Evolutionary conservation across 345 rosid genomes (phyloP).

Genomic region (Corymbia maculata): DNA sequence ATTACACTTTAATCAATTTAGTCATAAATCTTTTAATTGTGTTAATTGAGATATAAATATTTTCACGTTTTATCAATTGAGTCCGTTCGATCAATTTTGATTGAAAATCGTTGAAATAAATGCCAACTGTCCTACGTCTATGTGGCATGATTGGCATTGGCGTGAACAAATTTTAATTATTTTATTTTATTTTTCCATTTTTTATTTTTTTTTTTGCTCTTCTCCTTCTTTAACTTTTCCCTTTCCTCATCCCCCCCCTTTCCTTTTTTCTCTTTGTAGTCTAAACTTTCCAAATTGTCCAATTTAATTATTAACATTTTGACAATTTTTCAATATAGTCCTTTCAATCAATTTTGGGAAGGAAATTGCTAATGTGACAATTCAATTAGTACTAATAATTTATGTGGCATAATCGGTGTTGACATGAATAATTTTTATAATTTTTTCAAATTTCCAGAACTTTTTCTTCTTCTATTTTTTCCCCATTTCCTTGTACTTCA

Average conservation of each 20-base stretch:
- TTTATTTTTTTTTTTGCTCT: too few species aligned
- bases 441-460: neutral
- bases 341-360: neutral
- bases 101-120: too few species aligned
- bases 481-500: neutral
- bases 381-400: neutral
- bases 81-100: fast-evolving
- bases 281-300: neutral
- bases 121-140: too few species aligned
- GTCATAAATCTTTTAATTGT: neutral
- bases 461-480: neutral
- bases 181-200: neutral
- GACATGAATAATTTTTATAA: fast-evolving
- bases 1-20: too few species aligned
- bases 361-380: neutral
- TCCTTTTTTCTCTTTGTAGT: neutral
- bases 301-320: neutral
- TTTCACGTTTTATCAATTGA: too few species aligned
- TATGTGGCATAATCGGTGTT: fast-evolving
- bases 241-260: too few species aligned
- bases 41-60: too few species aligned
- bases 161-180: neutral
- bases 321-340: fast-evolving
- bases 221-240: neutral
- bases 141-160: too few species aligned